Base-by-base conservation (phyloP, 768 basidiomycete genomes). In the Termitomyces sp. region DNA sequence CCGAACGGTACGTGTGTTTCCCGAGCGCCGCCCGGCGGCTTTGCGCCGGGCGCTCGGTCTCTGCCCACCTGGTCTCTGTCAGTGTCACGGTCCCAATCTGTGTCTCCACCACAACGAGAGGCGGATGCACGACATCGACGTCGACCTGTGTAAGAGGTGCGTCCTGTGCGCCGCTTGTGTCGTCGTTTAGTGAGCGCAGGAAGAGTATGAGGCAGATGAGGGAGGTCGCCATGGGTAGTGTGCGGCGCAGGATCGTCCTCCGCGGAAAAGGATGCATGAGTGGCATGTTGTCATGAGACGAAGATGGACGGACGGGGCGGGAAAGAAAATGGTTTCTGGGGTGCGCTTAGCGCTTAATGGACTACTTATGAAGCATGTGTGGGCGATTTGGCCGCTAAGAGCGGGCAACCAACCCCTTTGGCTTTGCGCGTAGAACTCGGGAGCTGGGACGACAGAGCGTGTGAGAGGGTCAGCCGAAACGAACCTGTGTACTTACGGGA, bases 1-100 rank as follows among this genome's bases (percentile, higher is more conserved):
- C 69, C 0, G 63, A 24, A 13, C 69, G 71, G 63, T 75, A 78
- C 0, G 56, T 58, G 55, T 78, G 77, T 37, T 63, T 53, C 27
- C 63, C 67, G 9, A 72, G 57, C 5, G 6, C 39, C 2, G 37
- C 1, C 13, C 34, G 34, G 14, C 34, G 13, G 13, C 6, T 14
- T 4, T 36, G 36, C 13, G 14, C 5, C 16, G 14, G 5, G 36
- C 14, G 5, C 6, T 36, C 32, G 16, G 5, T 2, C 18, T 41
- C 18, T 3, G 20, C 39, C 39, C 39, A 41, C 39, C n/a, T 41
- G n/a, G n/a, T n/a, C n/a, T n/a, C n/a, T n/a, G n/a, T 41, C 39
- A 9, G 4, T 8, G n/a, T 41, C 9, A 10, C 7, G 39, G 39
- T 41, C n/a, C 3, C 9, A 1, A 8, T 39, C 36, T 37, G 36